A percentile compares a stretch with the other conserved stretches of the same genome.
phyloP scores from a whole-genome alignment of 2,329 filamentous ascomycete genomes.

The Microdochium nivale region DNA sequence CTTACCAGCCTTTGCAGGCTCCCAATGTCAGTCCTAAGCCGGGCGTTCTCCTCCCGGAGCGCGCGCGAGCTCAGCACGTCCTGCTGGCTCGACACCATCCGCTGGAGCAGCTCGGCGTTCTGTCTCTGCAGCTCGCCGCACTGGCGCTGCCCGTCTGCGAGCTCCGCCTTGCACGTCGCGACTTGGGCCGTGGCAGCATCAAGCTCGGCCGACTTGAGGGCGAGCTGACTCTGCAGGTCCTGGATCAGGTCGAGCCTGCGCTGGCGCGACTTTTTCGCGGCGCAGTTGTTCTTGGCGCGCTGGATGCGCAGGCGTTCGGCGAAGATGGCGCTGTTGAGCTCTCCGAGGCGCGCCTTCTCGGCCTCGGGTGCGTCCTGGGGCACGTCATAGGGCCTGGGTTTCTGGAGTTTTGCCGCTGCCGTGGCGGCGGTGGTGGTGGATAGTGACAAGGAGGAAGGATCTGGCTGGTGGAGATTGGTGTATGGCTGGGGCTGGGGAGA shows the following conservation, averaged over 20 bases:
- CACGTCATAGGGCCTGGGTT: not conserved
- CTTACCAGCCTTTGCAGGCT: not conserved
- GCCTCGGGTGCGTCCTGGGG: not conserved
- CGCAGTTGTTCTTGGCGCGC: conserved; percentile 22
- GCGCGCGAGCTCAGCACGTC: conserved; percentile 8
- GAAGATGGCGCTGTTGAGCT: not conserved
- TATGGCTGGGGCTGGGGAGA: not conserved
- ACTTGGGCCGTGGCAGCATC: conserved; percentile 1
- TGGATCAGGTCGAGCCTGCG: conserved; percentile 8
- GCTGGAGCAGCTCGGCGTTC: conserved; percentile 11
- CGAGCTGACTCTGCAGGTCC: not conserved
- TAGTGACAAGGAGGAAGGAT: not conserved
- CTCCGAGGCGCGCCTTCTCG: not conserved
- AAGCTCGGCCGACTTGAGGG: not conserved
- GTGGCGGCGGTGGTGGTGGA: not conserved
- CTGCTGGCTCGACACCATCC: conserved; percentile 1
- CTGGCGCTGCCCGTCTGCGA: conserved; percentile 5
- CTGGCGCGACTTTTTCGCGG: conserved; percentile 26
- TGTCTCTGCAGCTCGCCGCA: conserved; percentile 13
- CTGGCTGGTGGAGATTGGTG: not conserved
- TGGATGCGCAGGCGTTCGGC: conserved; percentile 1
- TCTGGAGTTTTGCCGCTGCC: too few relatives aligned
- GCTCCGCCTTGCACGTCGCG: conserved; percentile 14
- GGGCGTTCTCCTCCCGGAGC: not conserved
- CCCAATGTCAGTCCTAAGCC: not conserved